Percentiles rank a stretch among this genome's conserved stretches.
Evolutionary conservation across 495 filamentous ascomycete species (phyloP).

Genomic region (Friedmanniomyces simplex): DNA sequence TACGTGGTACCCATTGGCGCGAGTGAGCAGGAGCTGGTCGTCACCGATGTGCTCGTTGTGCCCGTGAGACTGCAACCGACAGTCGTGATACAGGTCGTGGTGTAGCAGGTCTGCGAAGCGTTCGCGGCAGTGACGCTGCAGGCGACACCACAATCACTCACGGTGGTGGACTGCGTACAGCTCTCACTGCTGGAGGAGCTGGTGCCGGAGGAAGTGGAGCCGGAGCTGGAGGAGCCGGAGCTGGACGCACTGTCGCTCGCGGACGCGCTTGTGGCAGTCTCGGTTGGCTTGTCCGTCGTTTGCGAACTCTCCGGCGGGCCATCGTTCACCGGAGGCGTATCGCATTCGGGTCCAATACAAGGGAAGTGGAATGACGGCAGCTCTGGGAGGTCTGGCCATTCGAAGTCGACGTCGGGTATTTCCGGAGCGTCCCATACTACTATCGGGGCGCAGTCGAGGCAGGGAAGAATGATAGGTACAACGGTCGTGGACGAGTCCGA

Average conservation of each 20-base stretch:
- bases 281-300: not conserved
- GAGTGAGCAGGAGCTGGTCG: not conserved
- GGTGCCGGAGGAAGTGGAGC: not conserved
- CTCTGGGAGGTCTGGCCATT: slow-evolving; percentile 1
- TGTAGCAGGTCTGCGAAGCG: not conserved
- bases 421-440: not conserved
- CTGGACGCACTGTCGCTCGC: not conserved
- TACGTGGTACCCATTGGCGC: not conserved
- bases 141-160: not conserved
- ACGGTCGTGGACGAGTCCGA: slow-evolving; percentile 2
- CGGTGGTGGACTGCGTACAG: not conserved
- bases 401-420: not conserved
- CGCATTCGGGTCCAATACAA: not conserved
- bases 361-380: slow-evolving; percentile 1
- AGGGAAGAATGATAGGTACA: slow-evolving; percentile 1
- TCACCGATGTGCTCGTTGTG: not conserved
- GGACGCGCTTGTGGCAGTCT: not conserved
- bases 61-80: not conserved
- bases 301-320: not conserved
- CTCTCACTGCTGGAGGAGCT: not conserved
- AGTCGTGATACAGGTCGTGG: not conserved
- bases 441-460: not conserved
- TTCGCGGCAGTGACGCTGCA: not conserved
- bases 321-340: not conserved
- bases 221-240: not conserved